A percentile compares a stretch with the other conserved stretches of the same genome.
Evolutionary conservation across 78 protist species (phyloP).

Genomic region (Anaeramoeba flamelloides): DNA sequence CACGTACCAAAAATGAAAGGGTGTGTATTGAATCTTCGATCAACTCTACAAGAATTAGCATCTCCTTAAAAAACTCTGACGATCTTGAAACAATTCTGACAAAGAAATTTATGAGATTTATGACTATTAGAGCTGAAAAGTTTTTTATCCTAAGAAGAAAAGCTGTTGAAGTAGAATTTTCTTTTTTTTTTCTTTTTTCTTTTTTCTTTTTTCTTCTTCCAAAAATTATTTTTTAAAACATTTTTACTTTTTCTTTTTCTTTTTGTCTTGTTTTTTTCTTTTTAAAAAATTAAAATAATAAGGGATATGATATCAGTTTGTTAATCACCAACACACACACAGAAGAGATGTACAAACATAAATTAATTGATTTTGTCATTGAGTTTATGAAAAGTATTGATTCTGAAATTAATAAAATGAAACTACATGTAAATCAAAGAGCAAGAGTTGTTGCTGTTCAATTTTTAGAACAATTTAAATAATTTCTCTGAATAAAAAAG

Average conservation of each 20-base stretch:
- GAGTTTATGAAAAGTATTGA: conserved; percentile 90
- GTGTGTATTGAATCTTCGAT: conserved; percentile 79
- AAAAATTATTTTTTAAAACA: too few species aligned
- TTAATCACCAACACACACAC: conserved; percentile 84
- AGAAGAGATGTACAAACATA: conserved; percentile 78
- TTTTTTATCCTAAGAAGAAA: conserved; percentile 78
- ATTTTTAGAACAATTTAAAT: conserved; percentile 42
- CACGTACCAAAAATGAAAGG: conserved; percentile 60
- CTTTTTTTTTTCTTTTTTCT: too few species aligned
- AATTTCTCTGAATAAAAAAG: too few species aligned
- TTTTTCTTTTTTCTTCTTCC: background rate
- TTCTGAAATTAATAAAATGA: conserved; percentile 71
- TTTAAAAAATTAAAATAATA: background rate
- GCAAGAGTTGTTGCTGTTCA: conserved; percentile 64
- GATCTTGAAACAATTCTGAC: conserved; percentile 71
- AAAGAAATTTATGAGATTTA: conserved; percentile 68
- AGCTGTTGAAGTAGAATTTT: conserved; percentile 43
- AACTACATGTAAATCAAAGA: conserved; percentile 65
- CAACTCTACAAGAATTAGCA: conserved; percentile 87
- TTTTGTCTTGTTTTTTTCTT: background rate
- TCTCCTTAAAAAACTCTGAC: conserved; percentile 72
- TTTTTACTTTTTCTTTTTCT: too few species aligned
- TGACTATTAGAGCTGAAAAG: conserved; percentile 85
- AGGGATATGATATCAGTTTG: conserved; percentile 90
- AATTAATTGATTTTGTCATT: conserved; percentile 85